A percentile compares a stretch with the other conserved stretches of the same genome.
phyloP scores from a whole-genome alignment of 164 flowering plant genomes.

The Dillenia suffruticosa region DNA sequence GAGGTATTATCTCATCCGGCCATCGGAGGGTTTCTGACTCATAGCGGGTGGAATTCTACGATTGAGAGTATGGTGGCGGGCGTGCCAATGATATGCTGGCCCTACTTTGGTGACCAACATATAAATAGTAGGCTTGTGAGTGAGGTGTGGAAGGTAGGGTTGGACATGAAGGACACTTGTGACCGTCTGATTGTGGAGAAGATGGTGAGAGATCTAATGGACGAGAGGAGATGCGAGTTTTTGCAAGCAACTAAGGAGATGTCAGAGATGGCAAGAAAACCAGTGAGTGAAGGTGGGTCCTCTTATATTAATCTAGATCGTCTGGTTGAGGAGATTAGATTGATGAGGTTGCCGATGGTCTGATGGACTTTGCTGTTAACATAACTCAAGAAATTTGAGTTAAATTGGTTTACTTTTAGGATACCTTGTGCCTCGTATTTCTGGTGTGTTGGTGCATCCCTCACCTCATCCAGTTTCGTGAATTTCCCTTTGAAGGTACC shows the following conservation, averaged over 20 bases:
- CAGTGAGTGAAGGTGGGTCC: constrained; percentile 5
- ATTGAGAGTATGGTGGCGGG: too few species aligned
- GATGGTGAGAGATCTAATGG: constrained; percentile 7
- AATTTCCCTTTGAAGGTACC: too few species aligned
- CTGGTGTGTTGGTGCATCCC: too few species aligned
- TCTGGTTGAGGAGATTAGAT: constrained; percentile 2
- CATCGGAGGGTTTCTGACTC: too few species aligned
- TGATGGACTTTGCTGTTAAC: too few species aligned
- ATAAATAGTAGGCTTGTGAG: constrained; percentile 15
- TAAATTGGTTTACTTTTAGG: too few species aligned
- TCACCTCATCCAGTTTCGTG: too few species aligned
- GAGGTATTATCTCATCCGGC: too few species aligned
- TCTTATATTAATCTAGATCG: constrained; percentile 1
- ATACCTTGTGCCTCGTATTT: too few species aligned
- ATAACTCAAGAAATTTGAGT: too few species aligned
- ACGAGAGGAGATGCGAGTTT: background rate
- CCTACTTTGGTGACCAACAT: constrained; percentile 15
- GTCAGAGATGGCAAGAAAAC: constrained; percentile 1
- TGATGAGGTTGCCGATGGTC: too few species aligned
- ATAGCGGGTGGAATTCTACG: too few species aligned
- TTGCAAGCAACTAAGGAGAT: background rate
- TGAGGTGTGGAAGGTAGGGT: constrained; percentile 18
- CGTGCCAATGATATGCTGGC: constrained; percentile 18
- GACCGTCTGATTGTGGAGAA: constrained; percentile 2
- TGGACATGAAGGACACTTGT: constrained; percentile 21